A percentile compares a stretch with the other conserved stretches of the same genome.
These are phyloP conservation scores for Angomonas deanei DNA, from an alignment of 208 protist species.

Conservation along the genomic window DNA sequence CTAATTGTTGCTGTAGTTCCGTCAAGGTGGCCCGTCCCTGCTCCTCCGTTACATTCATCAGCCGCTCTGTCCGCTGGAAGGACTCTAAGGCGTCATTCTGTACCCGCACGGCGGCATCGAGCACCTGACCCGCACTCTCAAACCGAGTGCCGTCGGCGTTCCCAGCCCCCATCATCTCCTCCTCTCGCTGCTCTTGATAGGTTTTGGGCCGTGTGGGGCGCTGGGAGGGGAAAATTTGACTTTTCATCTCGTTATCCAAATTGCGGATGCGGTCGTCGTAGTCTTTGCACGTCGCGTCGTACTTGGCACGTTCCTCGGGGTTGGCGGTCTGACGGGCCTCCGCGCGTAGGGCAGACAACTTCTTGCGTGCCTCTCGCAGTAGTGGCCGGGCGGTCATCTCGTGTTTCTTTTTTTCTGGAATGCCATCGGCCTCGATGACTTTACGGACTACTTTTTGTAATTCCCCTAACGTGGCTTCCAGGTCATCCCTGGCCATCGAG, in stretches of 20 bases:
- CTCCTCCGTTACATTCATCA: conserved; percentile 73
- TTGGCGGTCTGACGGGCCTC: conserved; percentile 64
- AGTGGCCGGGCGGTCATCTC: conserved; percentile 53
- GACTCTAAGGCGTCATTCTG: conserved; percentile 73
- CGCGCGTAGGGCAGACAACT: conserved; percentile 52
- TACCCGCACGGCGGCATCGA: conserved; percentile 58
- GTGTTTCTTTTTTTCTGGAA: conserved; percentile 63
- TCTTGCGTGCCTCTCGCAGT: conserved; percentile 61
- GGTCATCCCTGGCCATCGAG: conserved; percentile 28
- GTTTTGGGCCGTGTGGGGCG: conserved; percentile 24
- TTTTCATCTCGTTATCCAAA: conserved; percentile 62
- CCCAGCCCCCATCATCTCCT: conserved; percentile 65
- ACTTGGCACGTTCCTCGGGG: conserved; percentile 28
- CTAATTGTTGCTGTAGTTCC: conserved; percentile 61
- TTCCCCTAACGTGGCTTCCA: conserved; percentile 30
- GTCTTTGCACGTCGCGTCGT: conserved; percentile 51
- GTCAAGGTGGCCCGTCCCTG: conserved; percentile 49
- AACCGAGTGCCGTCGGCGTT: conserved; percentile 59
- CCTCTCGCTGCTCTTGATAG: conserved; percentile 50
- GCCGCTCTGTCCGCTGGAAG: conserved; percentile 57
- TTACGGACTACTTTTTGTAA: conserved; percentile 37
- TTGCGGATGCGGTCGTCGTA: conserved; percentile 52
- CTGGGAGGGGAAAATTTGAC: conserved; percentile 53
- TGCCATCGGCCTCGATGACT: conserved; percentile 40
- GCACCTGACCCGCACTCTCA: conserved; percentile 59